Base-by-base conservation (phyloP, 176 grass and related monocot species). In the Chloris gayana region DNA sequence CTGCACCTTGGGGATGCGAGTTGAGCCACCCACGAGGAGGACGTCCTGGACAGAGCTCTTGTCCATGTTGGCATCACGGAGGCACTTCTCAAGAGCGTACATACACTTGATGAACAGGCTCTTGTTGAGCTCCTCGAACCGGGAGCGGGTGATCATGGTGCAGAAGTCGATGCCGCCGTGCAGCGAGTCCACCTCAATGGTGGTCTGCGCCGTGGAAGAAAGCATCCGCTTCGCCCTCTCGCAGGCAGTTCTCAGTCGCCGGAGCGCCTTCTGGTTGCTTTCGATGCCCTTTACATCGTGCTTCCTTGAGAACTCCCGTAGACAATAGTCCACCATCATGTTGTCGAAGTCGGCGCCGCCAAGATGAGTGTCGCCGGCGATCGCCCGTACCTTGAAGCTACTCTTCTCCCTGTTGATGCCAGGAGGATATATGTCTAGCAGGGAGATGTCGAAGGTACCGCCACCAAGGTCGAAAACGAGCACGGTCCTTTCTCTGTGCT, bases 381-480 rank as follows among this genome's bases (percentile, higher is more conserved):
- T 76, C 18, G 76, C 87, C 70, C 65, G 76, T 15, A 89, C 82
- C 56, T 89, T 63, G 6, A 84, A 84, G 0, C 69, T 10, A 22
- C 60, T 12, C 68, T 12, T 72, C 6, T 72, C 56, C 0, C 35
- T 63, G 39, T 45, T 7, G 4, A 24, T 1, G 1, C 70, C 61
- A 0, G 45, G 24, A 0, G 45, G 24, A 27, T 67, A 46, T 21
- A 83, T 75, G 0, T 66, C 29, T 0, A 83, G 25, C 10, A 83
- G 76, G 76, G 75, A 90, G n/a, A 93, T 81, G 42, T 90, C 81
- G 0, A 89, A 87, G 45, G 89, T 87, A 0, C 87, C 87, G 3
- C 86, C 87, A 14, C 87, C 87, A 58, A 93, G 91, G 42, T 90
- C 91, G 33, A 89, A 93, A 9, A 90, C 76, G 8, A 93, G 87